Evolutionary conservation across 768 basidiomycete genomes (phyloP), one percentile per base, ranked within the genome.

Genomic region (Scleroderma citrinum): DNA sequence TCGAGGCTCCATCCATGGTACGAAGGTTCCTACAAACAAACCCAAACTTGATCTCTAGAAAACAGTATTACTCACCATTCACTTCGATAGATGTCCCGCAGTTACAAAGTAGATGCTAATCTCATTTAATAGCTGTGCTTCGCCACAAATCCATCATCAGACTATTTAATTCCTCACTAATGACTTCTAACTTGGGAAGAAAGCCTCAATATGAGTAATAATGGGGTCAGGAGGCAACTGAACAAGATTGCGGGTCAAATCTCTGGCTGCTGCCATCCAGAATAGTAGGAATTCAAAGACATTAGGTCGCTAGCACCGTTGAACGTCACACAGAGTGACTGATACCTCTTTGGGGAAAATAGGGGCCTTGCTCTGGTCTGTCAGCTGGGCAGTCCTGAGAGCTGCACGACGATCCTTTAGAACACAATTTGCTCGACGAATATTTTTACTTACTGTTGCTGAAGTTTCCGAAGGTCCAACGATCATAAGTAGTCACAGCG

Each of bases 111-210:
- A 17, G 43, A 17, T 32, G n/a, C 20, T 44, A 8, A 44, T 32
- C 43, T 13, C 29, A 12, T 20, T 32, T 26, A 5, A 6, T 41
- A 64, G 62, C 39, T 35, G 64, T 64, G 56, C 55, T 64, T 30
- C 41, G 35, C 14, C 46, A 52, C 7, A 62, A 63, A 32, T 62
- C 62, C 7, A 63, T 63, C 35, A 55, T 63, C 12, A 49, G 49
- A n/a, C n/a, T n/a, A n/a, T n/a, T n/a, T n/a, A n/a, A n/a, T n/a
- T n/a, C 26, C 26, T 29, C 4, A 29, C 26, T 8, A 29, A 29
- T 14, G 5, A 26, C 23, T 29, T 13, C 16, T 42, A 10, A 29
- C 24, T n/a, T 14, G 13, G 40, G 23, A 29, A 23, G 7, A 47
- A 39, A 5, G 37, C 24, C 17, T 37, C 37, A 7, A 29, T 30